Evolutionary conservation across 371 early-diverging fungal species (phyloP).

Genomic region (Umbelopsis sp.): DNA sequence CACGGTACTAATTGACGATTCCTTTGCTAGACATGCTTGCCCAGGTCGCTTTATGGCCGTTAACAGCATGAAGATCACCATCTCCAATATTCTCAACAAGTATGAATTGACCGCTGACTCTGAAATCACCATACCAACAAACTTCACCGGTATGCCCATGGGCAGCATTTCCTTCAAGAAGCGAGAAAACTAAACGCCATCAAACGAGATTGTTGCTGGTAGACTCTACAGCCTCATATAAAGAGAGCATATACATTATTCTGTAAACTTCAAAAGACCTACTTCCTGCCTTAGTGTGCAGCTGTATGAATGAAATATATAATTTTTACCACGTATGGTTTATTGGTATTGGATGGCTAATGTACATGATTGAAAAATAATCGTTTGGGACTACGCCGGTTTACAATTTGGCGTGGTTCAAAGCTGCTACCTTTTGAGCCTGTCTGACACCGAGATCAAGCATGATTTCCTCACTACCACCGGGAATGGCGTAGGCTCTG

Average conservation of each 20-base stretch:
- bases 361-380: not conserved
- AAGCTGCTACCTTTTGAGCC: slow-evolving; percentile 34
- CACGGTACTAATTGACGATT: not conserved
- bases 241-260: not conserved
- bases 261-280: not conserved
- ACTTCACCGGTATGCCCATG: not conserved
- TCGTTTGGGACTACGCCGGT: not conserved
- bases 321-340: not conserved
- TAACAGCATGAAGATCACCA: not conserved
- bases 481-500: slow-evolving; percentile 85
- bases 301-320: not conserved
- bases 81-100: not conserved
- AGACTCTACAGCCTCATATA: too few relatives aligned
- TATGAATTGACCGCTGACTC: not conserved
- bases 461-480: slow-evolving; percentile 81
- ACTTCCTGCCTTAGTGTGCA: not conserved
- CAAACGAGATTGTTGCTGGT: too few relatives aligned
- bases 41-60: slow-evolving; percentile 32
- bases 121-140: not conserved
- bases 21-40: slow-evolving; percentile 35
- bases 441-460: slow-evolving; percentile 54
- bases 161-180: not conserved
- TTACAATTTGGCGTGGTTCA: slow-evolving; percentile 5
- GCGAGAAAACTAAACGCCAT: not conserved
- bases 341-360: not conserved